Evolutionary conservation across 441 rosid species (phyloP).

Genomic region (Gossypium davidsonii): DNA sequence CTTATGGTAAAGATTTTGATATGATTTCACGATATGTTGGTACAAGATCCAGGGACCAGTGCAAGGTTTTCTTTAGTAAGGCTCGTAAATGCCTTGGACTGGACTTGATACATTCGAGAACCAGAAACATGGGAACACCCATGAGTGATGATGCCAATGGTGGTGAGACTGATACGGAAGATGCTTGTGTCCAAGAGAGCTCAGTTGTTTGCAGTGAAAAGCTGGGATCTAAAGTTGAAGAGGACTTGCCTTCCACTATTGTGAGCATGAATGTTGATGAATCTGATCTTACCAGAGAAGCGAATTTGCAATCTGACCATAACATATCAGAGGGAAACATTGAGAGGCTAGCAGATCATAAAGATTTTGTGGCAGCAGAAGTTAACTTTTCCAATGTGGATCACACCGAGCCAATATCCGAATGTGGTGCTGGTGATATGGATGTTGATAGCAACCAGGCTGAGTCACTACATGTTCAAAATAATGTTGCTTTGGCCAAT

Average conservation of each 20-base stretch:
- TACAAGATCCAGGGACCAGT: constrained; percentile 79
- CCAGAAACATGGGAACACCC: constrained; percentile 35
- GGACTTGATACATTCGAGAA: constrained; percentile 51
- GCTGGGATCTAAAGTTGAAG: constrained; percentile 27
- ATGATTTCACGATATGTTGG: constrained; percentile 54
- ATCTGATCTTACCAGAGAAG: constrained; percentile 25
- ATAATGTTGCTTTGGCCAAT: constrained; percentile 22
- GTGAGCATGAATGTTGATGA: constrained; percentile 32
- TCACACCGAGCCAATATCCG: constrained; percentile 21
- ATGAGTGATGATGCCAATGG: constrained; percentile 58
- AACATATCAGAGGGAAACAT: constrained; percentile 33
- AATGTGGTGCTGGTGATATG: constrained; percentile 7
- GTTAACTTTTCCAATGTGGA: constrained; percentile 29
- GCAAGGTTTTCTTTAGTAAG: constrained; percentile 89
- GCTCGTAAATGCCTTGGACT: constrained; percentile 88
- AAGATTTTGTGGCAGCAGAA: constrained; percentile 27
- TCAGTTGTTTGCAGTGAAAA: constrained; percentile 43
- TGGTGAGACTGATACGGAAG: constrained; percentile 69
- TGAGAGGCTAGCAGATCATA: constrained; percentile 22
- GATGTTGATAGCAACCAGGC: background rate
- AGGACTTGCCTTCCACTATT: constrained; percentile 29
- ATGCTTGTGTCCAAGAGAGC: constrained; percentile 52
- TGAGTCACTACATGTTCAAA: background rate
- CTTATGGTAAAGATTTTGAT: constrained; percentile 87
- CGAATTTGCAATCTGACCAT: constrained; percentile 31